Percentiles rank a stretch among this genome's conserved stretches.
These are phyloP conservation scores for Psidium friedrichsthalianum DNA, from an alignment of 345 rosid species.

Conservation along the genomic window DNA sequence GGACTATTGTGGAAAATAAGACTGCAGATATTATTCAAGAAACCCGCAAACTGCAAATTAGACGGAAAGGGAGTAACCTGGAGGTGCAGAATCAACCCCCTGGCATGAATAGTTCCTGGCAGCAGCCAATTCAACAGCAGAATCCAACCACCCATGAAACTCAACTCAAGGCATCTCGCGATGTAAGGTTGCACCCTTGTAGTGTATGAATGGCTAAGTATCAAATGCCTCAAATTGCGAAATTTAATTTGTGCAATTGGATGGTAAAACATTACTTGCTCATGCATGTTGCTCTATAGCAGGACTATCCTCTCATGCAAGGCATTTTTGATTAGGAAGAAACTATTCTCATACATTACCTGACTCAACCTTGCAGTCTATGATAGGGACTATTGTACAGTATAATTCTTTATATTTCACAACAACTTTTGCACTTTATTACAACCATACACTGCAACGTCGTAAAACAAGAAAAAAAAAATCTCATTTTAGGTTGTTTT, in stretches of 20 bases:
- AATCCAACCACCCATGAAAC: slow-evolving; percentile 51
- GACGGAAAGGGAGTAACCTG: slow-evolving; percentile 43
- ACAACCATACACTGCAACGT: not conserved
- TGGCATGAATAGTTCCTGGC: slow-evolving; percentile 37
- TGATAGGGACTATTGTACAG: not conserved
- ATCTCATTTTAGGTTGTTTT: not conserved
- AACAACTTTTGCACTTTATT: not conserved
- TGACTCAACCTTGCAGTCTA: not conserved
- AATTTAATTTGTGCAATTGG: not conserved
- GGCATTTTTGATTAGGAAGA: not conserved
- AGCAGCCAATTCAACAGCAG: slow-evolving; percentile 24
- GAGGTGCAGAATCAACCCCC: slow-evolving; percentile 26
- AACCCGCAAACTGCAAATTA: slow-evolving; percentile 58
- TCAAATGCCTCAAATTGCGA: not conserved
- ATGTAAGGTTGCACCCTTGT: slow-evolving; percentile 74
- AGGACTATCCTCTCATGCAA: not conserved
- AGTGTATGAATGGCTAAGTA: slow-evolving; percentile 23
- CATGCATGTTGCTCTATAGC: not conserved
- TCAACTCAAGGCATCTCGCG: slow-evolving; percentile 99
- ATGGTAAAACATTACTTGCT: not conserved
- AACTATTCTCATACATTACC: not conserved
- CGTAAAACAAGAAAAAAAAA: not conserved
- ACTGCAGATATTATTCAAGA: slow-evolving; percentile 69
- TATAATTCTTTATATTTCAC: not conserved
- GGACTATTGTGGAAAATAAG: slow-evolving; percentile 67